phyloP scores from a whole-genome alignment of 306 rosid genomes.

The Cotoneaster glaucophyllus region DNA sequence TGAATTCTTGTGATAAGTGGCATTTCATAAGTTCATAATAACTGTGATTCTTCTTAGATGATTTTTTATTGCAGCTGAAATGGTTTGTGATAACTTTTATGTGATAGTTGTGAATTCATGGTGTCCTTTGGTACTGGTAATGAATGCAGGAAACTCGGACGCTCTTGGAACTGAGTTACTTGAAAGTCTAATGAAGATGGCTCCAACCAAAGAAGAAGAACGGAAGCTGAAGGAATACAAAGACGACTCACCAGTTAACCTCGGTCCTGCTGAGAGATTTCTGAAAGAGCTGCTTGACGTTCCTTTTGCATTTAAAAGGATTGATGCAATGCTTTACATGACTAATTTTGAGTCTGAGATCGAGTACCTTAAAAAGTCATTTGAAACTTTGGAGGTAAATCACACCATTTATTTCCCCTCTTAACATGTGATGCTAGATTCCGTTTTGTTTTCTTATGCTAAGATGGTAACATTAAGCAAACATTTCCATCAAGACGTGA shows the following conservation, averaged over 20 bases:
- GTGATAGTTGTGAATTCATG: not conserved
- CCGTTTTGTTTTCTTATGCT: not conserved
- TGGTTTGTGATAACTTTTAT: not conserved
- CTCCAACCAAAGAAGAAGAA: slow-evolving; percentile 95
- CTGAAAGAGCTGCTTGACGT: slow-evolving; percentile 86
- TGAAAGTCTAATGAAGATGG: slow-evolving; percentile 93
- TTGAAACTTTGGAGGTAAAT: slow-evolving; percentile 76
- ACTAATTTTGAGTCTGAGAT: slow-evolving; percentile 87
- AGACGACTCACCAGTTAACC: slow-evolving; percentile 76
- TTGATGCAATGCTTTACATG: slow-evolving; percentile 89
- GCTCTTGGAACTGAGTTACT: slow-evolving; percentile 83
- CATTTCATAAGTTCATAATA: not conserved
- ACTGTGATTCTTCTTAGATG: not conserved
- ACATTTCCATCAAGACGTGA: not conserved
- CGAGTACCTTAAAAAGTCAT: slow-evolving; percentile 73
- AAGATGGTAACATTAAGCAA: not conserved
- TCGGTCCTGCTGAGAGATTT: slow-evolving; percentile 89
- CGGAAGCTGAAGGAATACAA: slow-evolving; percentile 71
- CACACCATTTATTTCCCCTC: not conserved
- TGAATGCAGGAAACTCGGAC: slow-evolving; percentile 65
- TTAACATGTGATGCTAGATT: not conserved
- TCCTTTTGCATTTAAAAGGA: slow-evolving; percentile 89
- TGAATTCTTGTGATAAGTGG: not conserved
- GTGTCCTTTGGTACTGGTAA: not conserved
- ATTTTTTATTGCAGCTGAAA: not conserved